Evolutionary conservation across 1,284 basidiomycete species (phyloP).

Genomic region (Polyporus tsugae): DNA sequence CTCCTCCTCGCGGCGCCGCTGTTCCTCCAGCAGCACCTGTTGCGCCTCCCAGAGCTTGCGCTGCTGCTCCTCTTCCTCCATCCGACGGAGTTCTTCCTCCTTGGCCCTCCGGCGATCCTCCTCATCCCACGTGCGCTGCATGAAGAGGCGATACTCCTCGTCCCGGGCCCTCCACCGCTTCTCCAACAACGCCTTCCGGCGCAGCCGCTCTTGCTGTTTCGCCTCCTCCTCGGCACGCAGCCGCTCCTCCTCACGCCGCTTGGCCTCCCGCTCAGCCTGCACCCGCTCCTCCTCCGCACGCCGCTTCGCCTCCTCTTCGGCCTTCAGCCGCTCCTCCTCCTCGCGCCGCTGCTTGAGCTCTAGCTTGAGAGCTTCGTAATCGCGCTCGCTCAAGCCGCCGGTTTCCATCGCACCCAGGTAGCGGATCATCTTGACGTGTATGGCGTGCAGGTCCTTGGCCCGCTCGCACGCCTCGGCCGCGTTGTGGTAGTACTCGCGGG

Average conservation of each 20-base stretch:
- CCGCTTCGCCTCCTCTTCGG: too few species aligned
- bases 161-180: neutral
- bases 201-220: neutral
- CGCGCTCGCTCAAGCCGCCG: neutral
- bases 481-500: constrained; percentile 21
- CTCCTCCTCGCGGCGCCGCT: neutral
- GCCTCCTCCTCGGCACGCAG: neutral
- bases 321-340: neutral
- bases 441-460: neutral
- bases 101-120: neutral
- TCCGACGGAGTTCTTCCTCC: neutral
- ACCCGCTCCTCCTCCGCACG: too few species aligned
- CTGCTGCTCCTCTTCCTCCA: neutral
- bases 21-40: neutral
- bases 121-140: neutral
- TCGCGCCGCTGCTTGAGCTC: neutral
- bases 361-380: neutral
- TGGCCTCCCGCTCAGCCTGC: neutral
- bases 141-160: constrained; percentile 7
- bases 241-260: constrained; percentile 1
- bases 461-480: constrained; percentile 12
- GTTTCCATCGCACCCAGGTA: neutral
- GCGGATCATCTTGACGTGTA: neutral
- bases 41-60: neutral
- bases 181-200: neutral